Conservation (phyloP, 2,329 filamentous ascomycete species). For the Aureobasidium pullulans region DNA sequence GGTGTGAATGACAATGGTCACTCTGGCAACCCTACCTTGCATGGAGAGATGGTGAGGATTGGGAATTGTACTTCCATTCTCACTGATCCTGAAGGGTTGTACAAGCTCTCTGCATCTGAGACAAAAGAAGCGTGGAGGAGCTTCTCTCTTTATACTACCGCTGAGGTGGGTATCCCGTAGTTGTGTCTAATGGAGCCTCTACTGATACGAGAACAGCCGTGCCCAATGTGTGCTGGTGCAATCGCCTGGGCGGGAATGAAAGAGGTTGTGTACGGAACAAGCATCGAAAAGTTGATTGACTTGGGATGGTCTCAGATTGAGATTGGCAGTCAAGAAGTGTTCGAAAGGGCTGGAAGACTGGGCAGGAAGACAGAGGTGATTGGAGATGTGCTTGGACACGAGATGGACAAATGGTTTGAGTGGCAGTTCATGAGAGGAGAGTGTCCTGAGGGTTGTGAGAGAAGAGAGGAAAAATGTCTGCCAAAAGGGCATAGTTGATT, state of each 20-base stretch:
- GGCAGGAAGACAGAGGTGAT: conserved; percentile 34
- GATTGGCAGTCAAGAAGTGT: conserved; percentile 40
- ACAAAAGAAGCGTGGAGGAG: conserved; percentile 39
- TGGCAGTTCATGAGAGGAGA: conserved; percentile 45
- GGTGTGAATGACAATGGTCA: conserved; percentile 40
- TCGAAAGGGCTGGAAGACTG: conserved; percentile 36
- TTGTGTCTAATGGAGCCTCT: background rate
- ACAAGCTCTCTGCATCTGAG: conserved; percentile 35
- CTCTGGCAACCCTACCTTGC: conserved; percentile 47
- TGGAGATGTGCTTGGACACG: conserved; percentile 40
- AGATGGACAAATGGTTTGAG: conserved; percentile 47
- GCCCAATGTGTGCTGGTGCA: conserved; percentile 51
- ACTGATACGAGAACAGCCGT: conserved; percentile 32
- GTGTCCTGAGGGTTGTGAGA: conserved; percentile 31
- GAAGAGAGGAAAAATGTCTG: background rate
- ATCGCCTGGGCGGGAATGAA: conserved; percentile 50
- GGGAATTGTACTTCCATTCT: conserved; percentile 46
- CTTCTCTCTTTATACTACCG: conserved; percentile 51
- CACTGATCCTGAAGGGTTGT: conserved; percentile 39
- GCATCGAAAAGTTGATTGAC: conserved; percentile 39
- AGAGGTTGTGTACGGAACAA: conserved; percentile 50
- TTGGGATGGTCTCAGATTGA: conserved; percentile 47
- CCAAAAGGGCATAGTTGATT: too few species aligned
- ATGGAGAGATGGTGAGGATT: conserved; percentile 51
- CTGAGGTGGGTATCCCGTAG: conserved; percentile 21